phyloP scores from a whole-genome alignment of 2,329 filamentous ascomycete genomes.

The Aspergillus fructus region DNA sequence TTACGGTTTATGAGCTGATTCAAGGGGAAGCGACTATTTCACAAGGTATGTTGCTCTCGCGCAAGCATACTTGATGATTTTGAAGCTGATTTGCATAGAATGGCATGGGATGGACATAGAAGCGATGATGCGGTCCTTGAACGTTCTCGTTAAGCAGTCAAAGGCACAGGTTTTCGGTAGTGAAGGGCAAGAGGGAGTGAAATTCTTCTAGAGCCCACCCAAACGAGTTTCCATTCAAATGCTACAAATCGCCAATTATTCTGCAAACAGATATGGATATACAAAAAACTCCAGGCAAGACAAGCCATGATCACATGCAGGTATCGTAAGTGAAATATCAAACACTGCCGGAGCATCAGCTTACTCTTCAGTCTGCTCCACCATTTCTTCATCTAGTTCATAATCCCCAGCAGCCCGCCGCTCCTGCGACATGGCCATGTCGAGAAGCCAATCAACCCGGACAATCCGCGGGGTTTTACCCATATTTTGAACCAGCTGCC shows the following conservation, averaged over 20 bases:
- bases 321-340: conserved; percentile 7
- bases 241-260: conserved; percentile 7
- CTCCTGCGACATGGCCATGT: conserved; percentile 85
- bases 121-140: conserved; percentile 74
- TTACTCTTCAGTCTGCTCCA: conserved; percentile 22
- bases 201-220: conserved; percentile 73
- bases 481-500: conserved; percentile 72
- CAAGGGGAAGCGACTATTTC: conserved; percentile 78
- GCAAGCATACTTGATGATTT: not conserved
- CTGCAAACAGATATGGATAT: conserved; percentile 11
- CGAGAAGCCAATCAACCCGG: conserved; percentile 82
- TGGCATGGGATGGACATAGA: conserved; percentile 87
- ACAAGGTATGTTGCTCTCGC: conserved; percentile 53
- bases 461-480: conserved; percentile 81
- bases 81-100: conserved; percentile 51
- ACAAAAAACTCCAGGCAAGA: conserved; percentile 13
- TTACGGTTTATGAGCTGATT: conserved; percentile 89
- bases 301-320: conserved; percentile 4
- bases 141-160: conserved; percentile 80
- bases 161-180: conserved; percentile 92
- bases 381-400: conserved; percentile 37
- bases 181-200: conserved; percentile 86
- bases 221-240: not conserved
- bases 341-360: conserved; percentile 1
- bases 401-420: conserved; percentile 67